Percentiles rank a stretch among this genome's conserved stretches.
These are phyloP conservation scores for Leishmania braziliensis DNA, from an alignment of 208 protist genomes.

Conservation along the genomic window DNA sequence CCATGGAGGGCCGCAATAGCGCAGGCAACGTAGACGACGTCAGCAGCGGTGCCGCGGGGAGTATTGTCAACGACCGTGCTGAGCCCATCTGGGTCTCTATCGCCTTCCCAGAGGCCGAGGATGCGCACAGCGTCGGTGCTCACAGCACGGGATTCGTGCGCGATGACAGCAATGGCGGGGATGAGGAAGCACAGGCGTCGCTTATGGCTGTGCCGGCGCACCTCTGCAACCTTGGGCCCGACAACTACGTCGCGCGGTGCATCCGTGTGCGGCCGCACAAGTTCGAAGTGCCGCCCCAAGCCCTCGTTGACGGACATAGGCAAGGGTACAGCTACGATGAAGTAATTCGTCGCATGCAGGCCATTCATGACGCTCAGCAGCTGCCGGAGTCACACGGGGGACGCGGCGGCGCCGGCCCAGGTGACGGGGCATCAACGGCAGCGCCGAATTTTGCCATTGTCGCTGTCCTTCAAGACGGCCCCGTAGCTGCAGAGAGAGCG, in stretches of 20 bases:
- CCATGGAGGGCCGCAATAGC: background rate
- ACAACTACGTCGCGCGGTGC: slow-evolving; percentile 58
- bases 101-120: slow-evolving; percentile 31
- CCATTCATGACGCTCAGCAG: slow-evolving; percentile 17
- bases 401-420: background rate
- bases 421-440: background rate
- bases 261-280: slow-evolving; percentile 50
- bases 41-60: background rate
- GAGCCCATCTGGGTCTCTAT: slow-evolving; percentile 66
- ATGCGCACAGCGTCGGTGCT: background rate
- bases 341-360: slow-evolving; percentile 50
- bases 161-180: background rate
- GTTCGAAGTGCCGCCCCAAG: slow-evolving; percentile 42
- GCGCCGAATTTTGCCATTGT: slow-evolving; percentile 28
- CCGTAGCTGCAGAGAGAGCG: slow-evolving; percentile 44
- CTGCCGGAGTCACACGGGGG: slow-evolving; percentile 7
- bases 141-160: too few relatives aligned
- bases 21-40: background rate
- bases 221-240: slow-evolving; percentile 37
- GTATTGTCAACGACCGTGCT: slow-evolving; percentile 27
- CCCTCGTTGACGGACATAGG: slow-evolving; percentile 56
- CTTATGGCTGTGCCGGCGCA: slow-evolving; percentile 51
- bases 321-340: slow-evolving; percentile 72
- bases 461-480: slow-evolving; percentile 39
- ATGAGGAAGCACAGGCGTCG: slow-evolving; percentile 20